These are phyloP conservation scores for Corinectria fuckeliana DNA, from an alignment of 2,329 filamentous ascomycete genomes.

Conservation along the genomic window DNA sequence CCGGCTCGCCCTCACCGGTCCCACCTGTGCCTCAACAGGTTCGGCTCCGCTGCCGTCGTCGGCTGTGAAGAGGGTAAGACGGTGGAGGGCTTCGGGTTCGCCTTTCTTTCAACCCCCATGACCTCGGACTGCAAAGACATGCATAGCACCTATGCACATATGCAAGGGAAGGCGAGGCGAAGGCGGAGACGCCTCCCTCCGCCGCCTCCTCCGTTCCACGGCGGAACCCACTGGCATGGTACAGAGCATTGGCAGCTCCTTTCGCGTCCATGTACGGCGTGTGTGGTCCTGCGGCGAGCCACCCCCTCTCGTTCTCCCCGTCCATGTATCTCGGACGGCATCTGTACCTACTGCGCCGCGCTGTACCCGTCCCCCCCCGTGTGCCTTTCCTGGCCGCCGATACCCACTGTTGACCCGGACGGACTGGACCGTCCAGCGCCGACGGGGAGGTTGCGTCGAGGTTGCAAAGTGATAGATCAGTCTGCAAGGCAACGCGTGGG, in stretches of 20 bases:
- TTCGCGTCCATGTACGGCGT: too few relatives aligned
- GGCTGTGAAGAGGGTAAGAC: neutral
- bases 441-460: conserved; percentile 14
- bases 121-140: neutral
- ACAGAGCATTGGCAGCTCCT: too few relatives aligned
- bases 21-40: neutral
- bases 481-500: conserved; percentile 38
- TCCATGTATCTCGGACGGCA: neutral
- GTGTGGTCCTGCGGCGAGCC: neutral
- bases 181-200: neutral
- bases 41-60: neutral
- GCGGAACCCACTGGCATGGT: conserved; percentile 15
- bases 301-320: neutral
- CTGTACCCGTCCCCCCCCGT: neutral
- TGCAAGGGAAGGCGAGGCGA: neutral
- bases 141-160: too few relatives aligned
- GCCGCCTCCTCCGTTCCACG: neutral
- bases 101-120: neutral
- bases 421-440: neutral
- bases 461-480: conserved; percentile 33
- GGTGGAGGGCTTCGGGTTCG: neutral
- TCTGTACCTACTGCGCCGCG: neutral
- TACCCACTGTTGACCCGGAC: conserved; percentile 13
- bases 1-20: neutral
- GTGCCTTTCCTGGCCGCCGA: neutral